Evolutionary conservation across 179 eudicot genomes (phyloP).

Genomic region (Spergularia azorica): DNA sequence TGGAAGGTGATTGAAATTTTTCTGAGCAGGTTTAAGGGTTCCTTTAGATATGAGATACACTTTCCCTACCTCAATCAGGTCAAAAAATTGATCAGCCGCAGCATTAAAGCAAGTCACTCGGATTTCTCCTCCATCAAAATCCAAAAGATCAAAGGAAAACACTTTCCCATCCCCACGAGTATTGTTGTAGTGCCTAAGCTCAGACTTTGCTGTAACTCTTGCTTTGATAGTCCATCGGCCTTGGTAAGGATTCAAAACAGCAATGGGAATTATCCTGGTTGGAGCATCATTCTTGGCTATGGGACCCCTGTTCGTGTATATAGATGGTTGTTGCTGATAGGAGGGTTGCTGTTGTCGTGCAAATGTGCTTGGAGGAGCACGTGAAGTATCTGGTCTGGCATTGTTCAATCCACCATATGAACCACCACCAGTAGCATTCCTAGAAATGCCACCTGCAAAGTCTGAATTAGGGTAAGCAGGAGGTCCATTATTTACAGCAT

Average conservation of each 20-base stretch:
- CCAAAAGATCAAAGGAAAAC: slow-evolving; percentile 90
- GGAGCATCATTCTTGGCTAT: slow-evolving; percentile 74
- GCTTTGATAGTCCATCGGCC: slow-evolving; percentile 97
- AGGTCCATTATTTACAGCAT: slow-evolving; percentile 35
- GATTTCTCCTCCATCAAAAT: slow-evolving; percentile 91
- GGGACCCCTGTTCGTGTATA: slow-evolving; percentile 75
- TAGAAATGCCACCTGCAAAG: slow-evolving; percentile 32
- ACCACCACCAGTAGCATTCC: slow-evolving; percentile 17
- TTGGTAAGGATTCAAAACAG: slow-evolving; percentile 79
- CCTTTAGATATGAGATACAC: slow-evolving; percentile 83
- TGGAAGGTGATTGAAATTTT: slow-evolving; percentile 67
- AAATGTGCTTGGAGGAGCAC: slow-evolving; percentile 40
- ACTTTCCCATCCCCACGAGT: slow-evolving; percentile 90
- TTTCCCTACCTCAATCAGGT: slow-evolving; percentile 65
- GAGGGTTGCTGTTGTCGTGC: slow-evolving; percentile 47
- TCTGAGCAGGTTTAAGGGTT: slow-evolving; percentile 78
- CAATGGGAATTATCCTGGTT: slow-evolving; percentile 72
- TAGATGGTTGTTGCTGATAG: slow-evolving; percentile 64
- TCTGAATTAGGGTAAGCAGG: slow-evolving; percentile 35
- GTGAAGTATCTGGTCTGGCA: slow-evolving; percentile 31
- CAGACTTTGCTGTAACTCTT: slow-evolving; percentile 84
- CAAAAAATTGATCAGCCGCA: slow-evolving; percentile 79
- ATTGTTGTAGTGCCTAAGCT: slow-evolving; percentile 69
- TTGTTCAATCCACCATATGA: slow-evolving; percentile 26
- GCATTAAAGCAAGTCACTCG: slow-evolving; percentile 87